Evolutionary conservation across 805 yeast genomes (phyloP), one percentile per base, ranked within the genome.

Genomic region (Ogataea trehaloabstinens): DNA sequence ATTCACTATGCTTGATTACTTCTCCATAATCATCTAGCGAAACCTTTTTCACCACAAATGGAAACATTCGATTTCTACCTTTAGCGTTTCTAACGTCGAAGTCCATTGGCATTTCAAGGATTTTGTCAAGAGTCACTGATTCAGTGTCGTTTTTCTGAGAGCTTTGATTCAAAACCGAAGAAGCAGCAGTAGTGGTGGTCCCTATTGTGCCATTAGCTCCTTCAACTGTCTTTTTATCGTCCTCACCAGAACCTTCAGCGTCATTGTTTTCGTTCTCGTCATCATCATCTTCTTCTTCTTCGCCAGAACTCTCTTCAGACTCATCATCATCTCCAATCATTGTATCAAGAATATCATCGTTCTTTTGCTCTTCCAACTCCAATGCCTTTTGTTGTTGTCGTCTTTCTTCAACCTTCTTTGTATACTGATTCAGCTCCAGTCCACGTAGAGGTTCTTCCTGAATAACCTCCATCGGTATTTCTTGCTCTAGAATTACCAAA

Each of bases 1-100:
- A 84, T 49, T 82, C 83, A 27, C 78, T 75, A 30, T 73, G 73
- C 45, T 82, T 80, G 16, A 90, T 80, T 2, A 81, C 63, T 40
- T 78, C 82, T 21, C 99, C 99, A 59, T 91, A 93, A 48, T 91
- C 97, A 56, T 93, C 98, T 33, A 72, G 66, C 48, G 84, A 78
- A 18, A 74, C 66, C 49, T 77, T 76, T 21, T 70, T 73, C 1
- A 75, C 73, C 27, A 76, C 65, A 49, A 68, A 84, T 10, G 96
- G 98, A 55, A 91, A 93, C 85, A 85, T 82, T 31, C 71, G 76
- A 59, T 68, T 71, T 61, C 55, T 74, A 60, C 68, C 76, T 53
- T 59, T 63, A 25, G 71, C 68, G 5, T 67, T 67, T 21, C 74
- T 67, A 30, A 81, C 74, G 52, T 82, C 86, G 37, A 61, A 67